Conservation (phyloP, 306 rosid species). For the Nissolia schottii region DNA sequence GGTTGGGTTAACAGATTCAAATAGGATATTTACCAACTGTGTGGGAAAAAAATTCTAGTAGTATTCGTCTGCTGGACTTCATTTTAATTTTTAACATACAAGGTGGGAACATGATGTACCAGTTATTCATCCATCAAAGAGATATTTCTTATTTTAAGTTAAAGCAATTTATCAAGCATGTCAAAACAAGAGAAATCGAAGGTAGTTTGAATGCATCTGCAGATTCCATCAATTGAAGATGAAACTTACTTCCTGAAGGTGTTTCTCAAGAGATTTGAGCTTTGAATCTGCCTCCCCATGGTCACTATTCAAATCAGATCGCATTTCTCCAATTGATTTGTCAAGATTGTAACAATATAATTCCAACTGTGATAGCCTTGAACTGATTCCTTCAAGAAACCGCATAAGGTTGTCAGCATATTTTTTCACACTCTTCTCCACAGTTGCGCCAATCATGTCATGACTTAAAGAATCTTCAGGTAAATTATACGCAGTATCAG, state of each 20-base stretch:
- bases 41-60: not conserved
- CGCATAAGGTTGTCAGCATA: slow-evolving; percentile 73
- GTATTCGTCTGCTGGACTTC: not conserved
- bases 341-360: slow-evolving; percentile 88
- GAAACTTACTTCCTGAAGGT: slow-evolving; percentile 74
- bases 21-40: not conserved
- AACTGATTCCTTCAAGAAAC: slow-evolving; percentile 85
- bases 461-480: slow-evolving; percentile 57
- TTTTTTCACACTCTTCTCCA: slow-evolving; percentile 81
- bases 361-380: slow-evolving; percentile 83
- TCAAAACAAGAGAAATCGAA: not conserved
- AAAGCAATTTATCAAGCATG: not conserved
- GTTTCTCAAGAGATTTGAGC: slow-evolving; percentile 74
- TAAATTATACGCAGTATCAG: slow-evolving; percentile 45
- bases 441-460: slow-evolving; percentile 61
- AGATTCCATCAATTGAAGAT: not conserved
- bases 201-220: not conserved
- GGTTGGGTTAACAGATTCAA: slow-evolving; percentile 19
- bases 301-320: slow-evolving; percentile 67
- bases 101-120: not conserved
- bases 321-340: slow-evolving; percentile 89
- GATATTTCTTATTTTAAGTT: not conserved
- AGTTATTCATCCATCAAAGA: not conserved
- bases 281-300: slow-evolving; percentile 73
- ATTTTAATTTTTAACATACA: not conserved